These are phyloP conservation scores for Leptosphaerulina australis DNA, from an alignment of 2,329 filamentous ascomycete genomes.

Conservation along the genomic window DNA sequence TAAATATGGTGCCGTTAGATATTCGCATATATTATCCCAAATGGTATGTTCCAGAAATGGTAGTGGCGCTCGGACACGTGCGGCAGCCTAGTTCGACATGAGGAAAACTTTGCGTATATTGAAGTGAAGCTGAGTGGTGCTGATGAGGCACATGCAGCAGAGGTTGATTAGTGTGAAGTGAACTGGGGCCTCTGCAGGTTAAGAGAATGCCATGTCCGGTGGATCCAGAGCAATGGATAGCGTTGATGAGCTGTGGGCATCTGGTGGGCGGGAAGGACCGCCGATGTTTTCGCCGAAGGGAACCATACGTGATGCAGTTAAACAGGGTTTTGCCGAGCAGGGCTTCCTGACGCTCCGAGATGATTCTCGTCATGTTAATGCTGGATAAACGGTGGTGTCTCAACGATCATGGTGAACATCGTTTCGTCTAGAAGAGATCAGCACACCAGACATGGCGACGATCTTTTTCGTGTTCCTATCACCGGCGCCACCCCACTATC, in stretches of 20 bases:
- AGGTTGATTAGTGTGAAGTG: not conserved
- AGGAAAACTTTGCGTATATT: not conserved
- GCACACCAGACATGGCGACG: slow-evolving; percentile 10
- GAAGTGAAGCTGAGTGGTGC: not conserved
- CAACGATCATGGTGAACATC: slow-evolving; percentile 6
- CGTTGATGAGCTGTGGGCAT: slow-evolving; percentile 21
- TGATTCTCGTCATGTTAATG: not conserved
- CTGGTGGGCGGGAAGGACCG: slow-evolving; percentile 19
- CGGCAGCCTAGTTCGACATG: slow-evolving; percentile 12
- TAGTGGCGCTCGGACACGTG: slow-evolving; percentile 13
- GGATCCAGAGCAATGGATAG: slow-evolving; percentile 24
- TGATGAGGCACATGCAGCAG: not conserved
- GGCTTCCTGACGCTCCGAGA: not conserved
- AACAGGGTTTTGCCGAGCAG: not conserved
- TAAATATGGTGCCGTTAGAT: not conserved
- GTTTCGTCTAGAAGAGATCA: slow-evolving; percentile 24
- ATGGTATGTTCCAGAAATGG: slow-evolving; percentile 27
- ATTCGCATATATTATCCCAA: slow-evolving; percentile 6
- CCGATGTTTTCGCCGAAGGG: slow-evolving; percentile 25
- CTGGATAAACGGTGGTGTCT: slow-evolving; percentile 5
- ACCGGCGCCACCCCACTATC: slow-evolving; percentile 1
- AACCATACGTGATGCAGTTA: slow-evolving; percentile 23
- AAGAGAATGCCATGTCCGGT: slow-evolving; percentile 17
- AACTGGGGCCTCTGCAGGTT: slow-evolving; percentile 1
- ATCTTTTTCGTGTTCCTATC: slow-evolving; percentile 2